phyloP scores from a whole-genome alignment of 495 filamentous ascomycete species.

The Xylaria longipes region DNA sequence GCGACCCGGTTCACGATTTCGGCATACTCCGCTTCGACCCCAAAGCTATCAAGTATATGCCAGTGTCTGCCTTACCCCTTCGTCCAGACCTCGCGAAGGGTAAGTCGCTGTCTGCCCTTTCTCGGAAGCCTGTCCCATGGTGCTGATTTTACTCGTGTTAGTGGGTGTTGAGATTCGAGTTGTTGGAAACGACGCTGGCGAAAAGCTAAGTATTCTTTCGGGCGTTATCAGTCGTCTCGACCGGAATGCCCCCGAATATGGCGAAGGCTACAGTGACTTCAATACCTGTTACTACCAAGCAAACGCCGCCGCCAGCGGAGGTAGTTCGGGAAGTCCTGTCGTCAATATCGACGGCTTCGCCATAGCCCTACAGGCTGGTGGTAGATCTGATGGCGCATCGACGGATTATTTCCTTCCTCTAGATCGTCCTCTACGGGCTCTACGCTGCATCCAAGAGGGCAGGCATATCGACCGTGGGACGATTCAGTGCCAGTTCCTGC shows the following conservation, averaged over 20 bases:
- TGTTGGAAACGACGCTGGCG: slow-evolving; percentile 97
- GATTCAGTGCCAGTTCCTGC: slow-evolving; percentile 97
- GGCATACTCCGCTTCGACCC: slow-evolving; percentile 96
- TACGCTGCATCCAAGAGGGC: slow-evolving; percentile 81
- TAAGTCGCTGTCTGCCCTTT: slow-evolving; percentile 25
- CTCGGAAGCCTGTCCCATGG: background rate
- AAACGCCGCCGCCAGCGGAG: slow-evolving; percentile 92
- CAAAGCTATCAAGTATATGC: slow-evolving; percentile 95
- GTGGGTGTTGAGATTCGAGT: slow-evolving; percentile 95
- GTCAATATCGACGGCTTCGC: slow-evolving; percentile 94
- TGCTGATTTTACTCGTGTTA: slow-evolving; percentile 24
- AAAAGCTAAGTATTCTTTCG: slow-evolving; percentile 97
- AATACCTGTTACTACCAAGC: slow-evolving; percentile 99
- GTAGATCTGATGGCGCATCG: slow-evolving; percentile 89
- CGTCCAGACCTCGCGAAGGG: slow-evolving; percentile 82
- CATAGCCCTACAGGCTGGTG: slow-evolving; percentile 93
- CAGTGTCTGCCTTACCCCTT: slow-evolving; percentile 76
- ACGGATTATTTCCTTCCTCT: slow-evolving; percentile 98
- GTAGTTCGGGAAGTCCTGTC: slow-evolving; percentile 95
- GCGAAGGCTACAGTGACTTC: slow-evolving; percentile 98
- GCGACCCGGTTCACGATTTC: slow-evolving; percentile 98
- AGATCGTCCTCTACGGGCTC: slow-evolving; percentile 83
- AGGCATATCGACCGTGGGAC: slow-evolving; percentile 82
- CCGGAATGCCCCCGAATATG: slow-evolving; percentile 96
- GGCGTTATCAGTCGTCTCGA: slow-evolving; percentile 96